phyloP scores from a whole-genome alignment of 345 rosid genomes.

The Populus ilicifolia region DNA sequence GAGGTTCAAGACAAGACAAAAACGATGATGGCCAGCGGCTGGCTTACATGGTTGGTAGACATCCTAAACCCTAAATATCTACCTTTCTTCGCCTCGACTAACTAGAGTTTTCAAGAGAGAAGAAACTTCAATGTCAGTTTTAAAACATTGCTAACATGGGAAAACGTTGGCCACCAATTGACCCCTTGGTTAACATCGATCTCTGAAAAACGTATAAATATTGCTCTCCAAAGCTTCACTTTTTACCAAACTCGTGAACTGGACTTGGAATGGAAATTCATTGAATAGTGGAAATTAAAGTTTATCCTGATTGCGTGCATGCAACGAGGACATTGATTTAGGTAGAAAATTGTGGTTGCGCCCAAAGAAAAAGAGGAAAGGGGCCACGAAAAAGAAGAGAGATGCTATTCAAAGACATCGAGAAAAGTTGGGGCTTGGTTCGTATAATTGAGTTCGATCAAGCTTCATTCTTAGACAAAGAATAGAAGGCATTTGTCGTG shows the following conservation, averaged over 20 bases:
- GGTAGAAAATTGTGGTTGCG: not conserved
- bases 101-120: not conserved
- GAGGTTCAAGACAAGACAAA: not conserved
- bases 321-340: not conserved
- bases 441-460: too few relatives aligned
- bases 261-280: not conserved
- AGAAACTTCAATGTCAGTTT: constrained; percentile 9
- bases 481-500: not conserved
- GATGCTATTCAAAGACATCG: not conserved
- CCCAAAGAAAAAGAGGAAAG: not conserved
- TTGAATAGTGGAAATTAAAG: not conserved
- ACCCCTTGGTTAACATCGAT: not conserved
- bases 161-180: constrained; percentile 21
- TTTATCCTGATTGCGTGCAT: not conserved
- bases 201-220: not conserved
- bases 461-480: too few relatives aligned
- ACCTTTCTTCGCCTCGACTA: constrained; percentile 8
- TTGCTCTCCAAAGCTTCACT: not conserved
- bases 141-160: not conserved
- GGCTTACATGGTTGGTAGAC: not conserved
- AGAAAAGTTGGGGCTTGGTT: not conserved
- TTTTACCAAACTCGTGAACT: not conserved
- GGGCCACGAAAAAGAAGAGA: not conserved
- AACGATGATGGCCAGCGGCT: not conserved
- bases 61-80: not conserved